A percentile compares a stretch with the other conserved stretches of the same genome.
Evolutionary conservation across 73 alveolate species (phyloP).

Genomic region (Symbiodinium natans): DNA sequence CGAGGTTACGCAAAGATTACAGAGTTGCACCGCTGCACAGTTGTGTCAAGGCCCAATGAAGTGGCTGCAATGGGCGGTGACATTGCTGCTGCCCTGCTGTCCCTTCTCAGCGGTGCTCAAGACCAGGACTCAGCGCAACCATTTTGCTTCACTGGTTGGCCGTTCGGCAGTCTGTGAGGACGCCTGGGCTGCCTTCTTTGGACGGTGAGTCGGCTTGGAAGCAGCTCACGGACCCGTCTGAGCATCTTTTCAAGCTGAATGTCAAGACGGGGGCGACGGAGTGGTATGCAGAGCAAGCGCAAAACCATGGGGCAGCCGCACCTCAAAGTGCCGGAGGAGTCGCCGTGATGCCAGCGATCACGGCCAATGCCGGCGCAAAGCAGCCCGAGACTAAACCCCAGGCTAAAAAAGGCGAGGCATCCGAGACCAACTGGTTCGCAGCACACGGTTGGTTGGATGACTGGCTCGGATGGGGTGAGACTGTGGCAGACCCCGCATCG

Average conservation of each 20-base stretch:
- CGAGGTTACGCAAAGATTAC: no score
- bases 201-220: background rate
- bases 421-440: background rate
- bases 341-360: background rate
- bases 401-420: background rate
- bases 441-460: background rate
- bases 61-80: background rate
- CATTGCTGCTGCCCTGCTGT: background rate
- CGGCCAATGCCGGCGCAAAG: background rate
- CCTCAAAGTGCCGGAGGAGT: background rate
- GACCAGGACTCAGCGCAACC: background rate
- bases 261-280: background rate
- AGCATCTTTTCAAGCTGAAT: constrained; percentile 14
- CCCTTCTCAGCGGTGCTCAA: background rate
- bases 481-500: constrained; percentile 14
- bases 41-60: background rate
- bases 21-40: no score
- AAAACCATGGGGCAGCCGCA: background rate
- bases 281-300: background rate
- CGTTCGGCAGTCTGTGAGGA: background rate
- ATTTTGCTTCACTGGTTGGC: background rate
- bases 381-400: background rate
- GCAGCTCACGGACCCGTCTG: constrained; percentile 22
- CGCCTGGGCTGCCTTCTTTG: background rate
- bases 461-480: constrained; percentile 17